A percentile compares a stretch with the other conserved stretches of the same genome.
Conservation (phyloP, 2,329 filamentous ascomycete genomes). For the Epichloe brachyelytri region DNA sequence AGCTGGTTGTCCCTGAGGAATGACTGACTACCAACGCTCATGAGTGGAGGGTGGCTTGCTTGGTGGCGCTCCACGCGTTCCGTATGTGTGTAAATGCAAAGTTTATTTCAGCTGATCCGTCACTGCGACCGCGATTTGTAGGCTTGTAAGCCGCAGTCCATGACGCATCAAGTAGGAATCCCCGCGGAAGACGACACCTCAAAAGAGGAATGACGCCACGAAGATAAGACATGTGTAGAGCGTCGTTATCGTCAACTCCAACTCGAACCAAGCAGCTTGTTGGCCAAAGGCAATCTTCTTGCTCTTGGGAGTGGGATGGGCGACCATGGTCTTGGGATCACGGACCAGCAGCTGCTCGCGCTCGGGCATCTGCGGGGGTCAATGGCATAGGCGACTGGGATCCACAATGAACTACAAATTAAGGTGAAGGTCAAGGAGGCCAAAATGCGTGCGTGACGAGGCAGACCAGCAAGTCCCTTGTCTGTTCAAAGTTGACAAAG, state of each 20-base stretch:
- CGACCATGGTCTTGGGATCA: slow-evolving; percentile 41
- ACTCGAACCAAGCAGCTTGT: slow-evolving; percentile 42
- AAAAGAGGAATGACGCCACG: slow-evolving; percentile 24
- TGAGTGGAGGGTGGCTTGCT: neutral
- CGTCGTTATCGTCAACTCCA: slow-evolving; percentile 39
- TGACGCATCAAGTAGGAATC: no score
- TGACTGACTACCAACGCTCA: neutral
- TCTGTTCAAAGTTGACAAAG: slow-evolving; percentile 25
- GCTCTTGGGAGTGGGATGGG: slow-evolving; percentile 34
- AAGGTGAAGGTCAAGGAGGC: slow-evolving; percentile 47
- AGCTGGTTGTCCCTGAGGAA: neutral
- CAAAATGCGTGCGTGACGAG: slow-evolving; percentile 49
- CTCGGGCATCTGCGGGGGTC: slow-evolving; percentile 45
- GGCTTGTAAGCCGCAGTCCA: no score
- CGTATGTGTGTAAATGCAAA: neutral
- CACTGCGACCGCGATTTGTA: neutral
- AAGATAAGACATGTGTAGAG: slow-evolving; percentile 37
- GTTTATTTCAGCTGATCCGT: neutral
- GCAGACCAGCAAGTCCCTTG: slow-evolving; percentile 31
- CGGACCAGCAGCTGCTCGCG: slow-evolving; percentile 42
- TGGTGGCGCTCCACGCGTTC: neutral
- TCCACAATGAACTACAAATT: slow-evolving; percentile 42
- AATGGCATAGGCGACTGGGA: slow-evolving; percentile 47
- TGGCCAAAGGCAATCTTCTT: slow-evolving; percentile 43
- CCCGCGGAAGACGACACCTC: neutral